Evolutionary conservation across 768 basidiomycete genomes (phyloP).

Genomic region (Russula earlei): DNA sequence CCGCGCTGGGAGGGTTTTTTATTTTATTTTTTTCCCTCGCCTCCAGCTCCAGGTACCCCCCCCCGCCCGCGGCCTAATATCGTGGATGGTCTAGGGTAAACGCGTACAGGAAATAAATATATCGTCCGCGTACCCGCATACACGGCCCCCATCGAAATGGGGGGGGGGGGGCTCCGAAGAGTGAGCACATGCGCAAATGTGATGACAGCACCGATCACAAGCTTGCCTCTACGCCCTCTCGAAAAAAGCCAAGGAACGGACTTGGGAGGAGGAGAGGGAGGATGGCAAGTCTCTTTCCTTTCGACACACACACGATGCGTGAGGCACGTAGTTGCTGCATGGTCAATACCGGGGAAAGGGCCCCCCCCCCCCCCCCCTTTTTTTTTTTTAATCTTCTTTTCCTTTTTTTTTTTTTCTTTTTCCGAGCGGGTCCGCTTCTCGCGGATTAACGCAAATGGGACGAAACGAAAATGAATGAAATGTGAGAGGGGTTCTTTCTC

Average conservation of each 20-base stretch:
- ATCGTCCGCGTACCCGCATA: no score
- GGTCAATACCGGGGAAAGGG: not conserved
- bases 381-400: no score
- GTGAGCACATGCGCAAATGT: not conserved
- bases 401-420: no score
- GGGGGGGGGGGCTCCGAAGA: not conserved
- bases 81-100: slow-evolving; percentile 1
- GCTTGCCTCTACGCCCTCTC: not conserved
- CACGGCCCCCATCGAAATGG: not conserved
- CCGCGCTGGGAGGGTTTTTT: not conserved
- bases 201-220: not conserved
- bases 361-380: no score
- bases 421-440: not conserved
- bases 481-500: not conserved
- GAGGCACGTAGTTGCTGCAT: not conserved
- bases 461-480: not conserved
- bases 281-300: not conserved
- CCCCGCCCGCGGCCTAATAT: no score
- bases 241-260: not conserved
- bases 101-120: no score
- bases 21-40: not conserved
- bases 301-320: not conserved
- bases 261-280: not conserved
- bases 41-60: no score
- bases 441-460: not conserved